phyloP scores from a whole-genome alignment of 306 rosid species.

The Fragaria vesca region DNA sequence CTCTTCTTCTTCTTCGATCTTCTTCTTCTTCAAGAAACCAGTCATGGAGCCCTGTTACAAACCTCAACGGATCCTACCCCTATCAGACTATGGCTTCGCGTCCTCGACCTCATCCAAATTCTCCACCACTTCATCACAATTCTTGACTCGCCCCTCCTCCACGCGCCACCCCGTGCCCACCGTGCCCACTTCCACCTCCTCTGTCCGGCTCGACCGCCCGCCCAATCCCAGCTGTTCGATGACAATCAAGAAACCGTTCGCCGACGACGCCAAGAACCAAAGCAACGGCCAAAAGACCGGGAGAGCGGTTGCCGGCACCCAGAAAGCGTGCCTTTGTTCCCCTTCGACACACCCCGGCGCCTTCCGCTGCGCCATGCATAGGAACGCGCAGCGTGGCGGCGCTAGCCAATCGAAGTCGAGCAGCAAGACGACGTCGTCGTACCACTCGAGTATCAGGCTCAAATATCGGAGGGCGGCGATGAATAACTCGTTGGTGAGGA shows the following conservation, averaged over 20 bases:
- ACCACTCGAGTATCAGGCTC: constrained; percentile 27
- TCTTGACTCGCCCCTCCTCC: constrained; percentile 32
- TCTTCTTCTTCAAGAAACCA: too few species aligned
- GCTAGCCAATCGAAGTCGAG: not conserved
- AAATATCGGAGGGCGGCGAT: constrained; percentile 60
- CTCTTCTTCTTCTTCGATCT: too few species aligned
- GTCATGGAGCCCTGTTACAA: too few species aligned
- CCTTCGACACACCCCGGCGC: constrained; percentile 77
- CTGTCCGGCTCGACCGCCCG: constrained; percentile 37
- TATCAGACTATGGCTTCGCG: constrained; percentile 43
- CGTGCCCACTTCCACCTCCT: constrained; percentile 5
- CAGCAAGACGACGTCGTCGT: constrained; percentile 13
- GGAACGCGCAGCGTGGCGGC: constrained; percentile 18
- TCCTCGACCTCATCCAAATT: constrained; percentile 45
- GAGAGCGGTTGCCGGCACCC: not conserved
- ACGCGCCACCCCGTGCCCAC: constrained; percentile 12
- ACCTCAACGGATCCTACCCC: not conserved
- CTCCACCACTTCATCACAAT: constrained; percentile 29
- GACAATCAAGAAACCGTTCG: constrained; percentile 24
- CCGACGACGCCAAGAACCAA: not conserved
- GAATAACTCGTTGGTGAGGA: constrained; percentile 62
- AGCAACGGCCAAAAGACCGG: not conserved
- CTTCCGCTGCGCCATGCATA: constrained; percentile 66
- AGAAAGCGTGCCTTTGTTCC: constrained; percentile 55
- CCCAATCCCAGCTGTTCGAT: constrained; percentile 39